Base-by-base conservation (phyloP, 1,284 basidiomycete species). In the Ustilago hordei region DNA sequence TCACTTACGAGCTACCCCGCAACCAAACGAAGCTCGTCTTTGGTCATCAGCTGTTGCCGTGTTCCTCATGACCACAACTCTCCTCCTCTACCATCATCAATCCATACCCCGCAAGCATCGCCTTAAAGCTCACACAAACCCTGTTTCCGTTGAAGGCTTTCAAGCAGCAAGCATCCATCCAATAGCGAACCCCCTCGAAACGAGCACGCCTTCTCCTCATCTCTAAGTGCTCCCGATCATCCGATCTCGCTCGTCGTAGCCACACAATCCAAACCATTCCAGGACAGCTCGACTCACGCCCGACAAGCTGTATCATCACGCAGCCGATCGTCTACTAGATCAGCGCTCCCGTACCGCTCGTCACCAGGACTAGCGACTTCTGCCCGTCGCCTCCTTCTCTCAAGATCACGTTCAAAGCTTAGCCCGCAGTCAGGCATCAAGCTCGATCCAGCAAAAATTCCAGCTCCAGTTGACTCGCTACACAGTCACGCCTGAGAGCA, bases 1-100 rank as follows among this genome's bases (percentile, higher is more conserved):
- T 64, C 63, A 56, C 41, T 45, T 57, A 55, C 53, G 23, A 63
- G 57, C 67, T 69, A 60, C 67, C 67, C 67, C 67, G 67, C 67
- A 69, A 28, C 36, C 2, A 17, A 19, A 19, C 43, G n/a, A 45
- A 19, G 23, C 47, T 28, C 23, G 13, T 3, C 39, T 17, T 41
- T 41, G 11, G 6, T 17, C 11, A 41, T 15, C 23, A 28, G 23
- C 39, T 17, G 11, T 45, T 12, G 17, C 4, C 8, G 13, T 58
- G 31, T 19, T 32, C 32, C 7, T 38, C 19, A 2, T 19, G n/a
- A 12, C 9, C 9, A 9, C 23, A 28, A 28, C 23, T 28, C 32
- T 38, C 17, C 39, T 31, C 19, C n/a, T 55, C 39, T 13, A 43
- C 53, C 23, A 55, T 55, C 67, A 59, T 7, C 41, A 23, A 50